phyloP scores from a whole-genome alignment of 495 filamentous ascomycete species.

The Podospora appendiculata region DNA sequence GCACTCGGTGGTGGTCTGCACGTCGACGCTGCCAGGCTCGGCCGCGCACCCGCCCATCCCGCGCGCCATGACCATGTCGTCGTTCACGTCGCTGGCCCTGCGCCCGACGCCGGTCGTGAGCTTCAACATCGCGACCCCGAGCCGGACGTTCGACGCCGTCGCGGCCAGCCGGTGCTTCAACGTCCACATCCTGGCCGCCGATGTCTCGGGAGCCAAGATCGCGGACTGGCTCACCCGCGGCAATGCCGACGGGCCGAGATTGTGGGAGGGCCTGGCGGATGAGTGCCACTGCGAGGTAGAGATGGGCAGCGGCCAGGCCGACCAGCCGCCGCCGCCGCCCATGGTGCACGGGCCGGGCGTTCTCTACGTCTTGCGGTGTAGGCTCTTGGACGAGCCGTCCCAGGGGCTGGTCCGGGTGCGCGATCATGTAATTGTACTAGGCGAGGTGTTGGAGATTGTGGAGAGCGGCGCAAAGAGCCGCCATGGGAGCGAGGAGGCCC shows the following conservation, averaged over 20 bases:
- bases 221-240: slow-evolving; percentile 37
- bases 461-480: slow-evolving; percentile 13
- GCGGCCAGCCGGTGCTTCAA: slow-evolving; percentile 32
- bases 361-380: slow-evolving; percentile 34
- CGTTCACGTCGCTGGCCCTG: slow-evolving; percentile 69
- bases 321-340: slow-evolving; percentile 8
- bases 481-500: neutral
- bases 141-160: slow-evolving; percentile 62
- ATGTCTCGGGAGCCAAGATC: slow-evolving; percentile 30
- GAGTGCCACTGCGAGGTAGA: slow-evolving; percentile 15
- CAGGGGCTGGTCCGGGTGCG: slow-evolving; percentile 34
- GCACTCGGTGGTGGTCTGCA: slow-evolving; percentile 69
- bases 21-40: slow-evolving; percentile 24
- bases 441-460: slow-evolving; percentile 39
- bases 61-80: slow-evolving; percentile 73
- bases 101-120: slow-evolving; percentile 59
- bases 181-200: slow-evolving; percentile 39
- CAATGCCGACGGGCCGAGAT: slow-evolving; percentile 16
- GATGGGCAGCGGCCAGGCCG: neutral
- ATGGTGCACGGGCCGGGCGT: slow-evolving; percentile 31
- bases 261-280: slow-evolving; percentile 21
- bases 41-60: slow-evolving; percentile 4
- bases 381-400: slow-evolving; percentile 19
- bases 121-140: slow-evolving; percentile 72
- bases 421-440: slow-evolving; percentile 50